A percentile compares a stretch with the other conserved stretches of the same genome.
Evolutionary conservation across 345 rosid species (phyloP).

Genomic region (Lumnitzera littorea): DNA sequence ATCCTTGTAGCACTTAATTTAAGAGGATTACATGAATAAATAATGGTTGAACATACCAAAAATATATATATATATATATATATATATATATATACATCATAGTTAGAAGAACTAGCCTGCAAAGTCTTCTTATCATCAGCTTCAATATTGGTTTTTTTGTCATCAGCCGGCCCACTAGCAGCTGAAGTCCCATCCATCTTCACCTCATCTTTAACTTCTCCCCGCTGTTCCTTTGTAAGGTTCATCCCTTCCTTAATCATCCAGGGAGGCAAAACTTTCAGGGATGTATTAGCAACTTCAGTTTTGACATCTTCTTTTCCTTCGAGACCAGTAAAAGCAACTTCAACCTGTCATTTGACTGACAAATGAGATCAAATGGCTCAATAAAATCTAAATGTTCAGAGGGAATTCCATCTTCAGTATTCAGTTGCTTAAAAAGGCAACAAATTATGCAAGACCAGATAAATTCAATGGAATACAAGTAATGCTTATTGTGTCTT

Average conservation of each 20-base stretch:
- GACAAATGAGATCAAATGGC: constrained; percentile 1
- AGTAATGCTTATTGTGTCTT: too few species aligned
- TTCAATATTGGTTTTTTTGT: constrained; percentile 52
- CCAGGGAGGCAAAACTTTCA: constrained; percentile 89
- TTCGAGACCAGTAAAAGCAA: constrained; percentile 65
- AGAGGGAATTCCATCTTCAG: too few species aligned
- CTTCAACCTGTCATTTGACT: constrained; percentile 66
- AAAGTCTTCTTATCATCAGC: constrained; percentile 43
- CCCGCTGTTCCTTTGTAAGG: constrained; percentile 83
- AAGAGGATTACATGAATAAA: too few species aligned
- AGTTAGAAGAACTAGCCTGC: neutral
- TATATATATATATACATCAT: too few species aligned
- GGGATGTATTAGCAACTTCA: constrained; percentile 33
- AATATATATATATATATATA: too few species aligned
- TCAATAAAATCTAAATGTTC: neutral
- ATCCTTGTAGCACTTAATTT: too few species aligned
- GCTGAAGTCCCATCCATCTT: constrained; percentile 54
- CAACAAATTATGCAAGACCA: too few species aligned
- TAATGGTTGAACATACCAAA: too few species aligned
- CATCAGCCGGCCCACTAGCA: constrained; percentile 42
- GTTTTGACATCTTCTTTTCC: constrained; percentile 72
- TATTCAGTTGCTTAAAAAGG: too few species aligned
- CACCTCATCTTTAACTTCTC: constrained; percentile 61
- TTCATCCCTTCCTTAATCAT: constrained; percentile 94
- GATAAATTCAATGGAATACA: too few species aligned